Evolutionary conservation across 345 rosid species (phyloP).

Genomic region (Citrus unshiu): DNA sequence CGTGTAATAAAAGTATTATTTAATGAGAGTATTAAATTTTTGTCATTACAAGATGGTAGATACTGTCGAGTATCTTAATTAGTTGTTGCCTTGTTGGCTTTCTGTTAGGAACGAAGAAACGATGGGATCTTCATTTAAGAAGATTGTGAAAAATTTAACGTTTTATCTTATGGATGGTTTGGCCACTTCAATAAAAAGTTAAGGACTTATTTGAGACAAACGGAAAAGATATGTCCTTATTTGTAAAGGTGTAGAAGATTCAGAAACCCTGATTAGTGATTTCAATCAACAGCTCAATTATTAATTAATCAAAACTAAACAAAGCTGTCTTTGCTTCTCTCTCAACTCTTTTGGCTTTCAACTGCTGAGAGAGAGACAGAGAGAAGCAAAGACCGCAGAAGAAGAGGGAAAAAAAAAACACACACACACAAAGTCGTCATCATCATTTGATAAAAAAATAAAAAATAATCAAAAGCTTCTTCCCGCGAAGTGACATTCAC

Average conservation of each 20-base stretch:
- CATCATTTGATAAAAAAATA: no score
- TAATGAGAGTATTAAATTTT: no score
- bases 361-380: background rate
- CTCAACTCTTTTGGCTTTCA: background rate
- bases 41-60: background rate
- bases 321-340: background rate
- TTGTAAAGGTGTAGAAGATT: background rate
- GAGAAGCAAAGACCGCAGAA: background rate
- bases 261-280: background rate
- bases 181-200: background rate
- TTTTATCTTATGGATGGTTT: no score
- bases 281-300: no score
- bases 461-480: background rate
- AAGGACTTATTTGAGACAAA: background rate
- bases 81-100: background rate
- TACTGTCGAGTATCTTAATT: background rate
- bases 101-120: no score
- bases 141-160: no score
- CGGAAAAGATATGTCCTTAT: background rate
- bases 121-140: no score
- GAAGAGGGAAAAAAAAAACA: background rate
- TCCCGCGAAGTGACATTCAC: conserved; percentile 2
- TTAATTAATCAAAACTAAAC: background rate
- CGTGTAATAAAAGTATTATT: no score
- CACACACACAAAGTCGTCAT: background rate